Conservation (phyloP, 306 rosid species). For the Sophora flavescens region DNA sequence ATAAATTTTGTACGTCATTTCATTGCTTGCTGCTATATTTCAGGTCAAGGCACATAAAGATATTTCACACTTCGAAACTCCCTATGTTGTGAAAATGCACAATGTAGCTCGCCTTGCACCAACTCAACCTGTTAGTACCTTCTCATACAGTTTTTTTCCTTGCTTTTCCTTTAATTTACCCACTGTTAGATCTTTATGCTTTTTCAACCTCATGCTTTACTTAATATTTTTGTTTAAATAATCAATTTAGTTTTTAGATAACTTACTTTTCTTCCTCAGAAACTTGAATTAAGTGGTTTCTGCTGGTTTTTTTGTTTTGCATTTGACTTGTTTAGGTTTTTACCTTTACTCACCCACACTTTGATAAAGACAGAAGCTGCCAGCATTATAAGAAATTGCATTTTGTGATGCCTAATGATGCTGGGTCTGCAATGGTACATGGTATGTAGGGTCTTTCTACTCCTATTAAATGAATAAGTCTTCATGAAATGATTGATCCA, state of each 20-base stretch:
- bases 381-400: constrained; percentile 71
- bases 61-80: constrained; percentile 85
- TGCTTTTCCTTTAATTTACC: constrained; percentile 8
- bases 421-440: constrained; percentile 88
- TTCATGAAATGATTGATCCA: constrained; percentile 16
- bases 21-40: constrained; percentile 29
- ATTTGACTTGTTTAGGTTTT: constrained; percentile 64
- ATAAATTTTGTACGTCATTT: constrained; percentile 7
- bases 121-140: constrained; percentile 74
- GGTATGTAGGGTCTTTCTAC: constrained; percentile 63
- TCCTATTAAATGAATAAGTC: neutral
- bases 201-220: constrained; percentile 5
- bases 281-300: constrained; percentile 25
- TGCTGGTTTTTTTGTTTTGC: constrained; percentile 7
- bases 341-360: constrained; percentile 72
- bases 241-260: neutral
- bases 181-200: neutral
- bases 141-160: neutral
- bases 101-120: constrained; percentile 85
- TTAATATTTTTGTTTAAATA: constrained; percentile 13
- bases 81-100: constrained; percentile 90
- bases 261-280: constrained; percentile 14
- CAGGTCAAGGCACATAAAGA: constrained; percentile 93
- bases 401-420: constrained; percentile 71
- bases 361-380: constrained; percentile 59